These are phyloP conservation scores for Capsicum chinense DNA, from an alignment of 257 asterid genomes.

Conservation along the genomic window DNA sequence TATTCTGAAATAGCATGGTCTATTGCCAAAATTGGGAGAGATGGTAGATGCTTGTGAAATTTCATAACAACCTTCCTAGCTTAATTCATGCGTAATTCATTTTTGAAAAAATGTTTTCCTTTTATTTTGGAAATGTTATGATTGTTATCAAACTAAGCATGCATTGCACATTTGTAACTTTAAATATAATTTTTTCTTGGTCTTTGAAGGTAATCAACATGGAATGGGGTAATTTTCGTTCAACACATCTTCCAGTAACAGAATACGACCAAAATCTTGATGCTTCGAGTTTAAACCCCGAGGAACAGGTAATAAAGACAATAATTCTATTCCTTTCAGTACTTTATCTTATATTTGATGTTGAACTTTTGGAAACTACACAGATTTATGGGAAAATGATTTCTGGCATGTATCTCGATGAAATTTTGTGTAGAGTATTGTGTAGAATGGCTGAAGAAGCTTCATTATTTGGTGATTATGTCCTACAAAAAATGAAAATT, in stretches of 20 bases:
- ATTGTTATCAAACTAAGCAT: too few relatives aligned
- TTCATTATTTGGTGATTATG: slow-evolving; percentile 65
- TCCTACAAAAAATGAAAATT: slow-evolving; percentile 69
- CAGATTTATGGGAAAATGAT: slow-evolving; percentile 87
- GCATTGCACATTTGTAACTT: too few relatives aligned
- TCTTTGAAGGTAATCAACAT: slow-evolving; percentile 77
- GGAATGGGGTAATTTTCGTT: slow-evolving; percentile 97
- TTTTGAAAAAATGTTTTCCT: too few relatives aligned
- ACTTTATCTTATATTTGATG: slow-evolving; percentile 10
- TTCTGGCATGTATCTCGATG: slow-evolving; percentile 97
- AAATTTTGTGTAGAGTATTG: slow-evolving; percentile 85
- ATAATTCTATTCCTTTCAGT: neutral
- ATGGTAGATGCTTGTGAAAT: too few relatives aligned
- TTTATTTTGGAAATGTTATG: too few relatives aligned
- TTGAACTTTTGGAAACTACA: slow-evolving; percentile 31
- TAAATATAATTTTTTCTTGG: too few relatives aligned
- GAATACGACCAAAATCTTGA: slow-evolving; percentile 78
- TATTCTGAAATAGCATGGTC: too few relatives aligned
- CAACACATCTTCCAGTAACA: slow-evolving; percentile 86
- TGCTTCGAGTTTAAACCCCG: slow-evolving; percentile 84
- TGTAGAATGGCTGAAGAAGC: slow-evolving; percentile 85
- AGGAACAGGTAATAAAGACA: slow-evolving; percentile 70
- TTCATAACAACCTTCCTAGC: too few relatives aligned
- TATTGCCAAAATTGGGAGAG: too few relatives aligned
- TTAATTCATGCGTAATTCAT: too few relatives aligned